Percentiles rank a stretch among this genome's conserved stretches.
These are phyloP conservation scores for Linum tenue DNA, from an alignment of 345 rosid species.

Conservation along the genomic window DNA sequence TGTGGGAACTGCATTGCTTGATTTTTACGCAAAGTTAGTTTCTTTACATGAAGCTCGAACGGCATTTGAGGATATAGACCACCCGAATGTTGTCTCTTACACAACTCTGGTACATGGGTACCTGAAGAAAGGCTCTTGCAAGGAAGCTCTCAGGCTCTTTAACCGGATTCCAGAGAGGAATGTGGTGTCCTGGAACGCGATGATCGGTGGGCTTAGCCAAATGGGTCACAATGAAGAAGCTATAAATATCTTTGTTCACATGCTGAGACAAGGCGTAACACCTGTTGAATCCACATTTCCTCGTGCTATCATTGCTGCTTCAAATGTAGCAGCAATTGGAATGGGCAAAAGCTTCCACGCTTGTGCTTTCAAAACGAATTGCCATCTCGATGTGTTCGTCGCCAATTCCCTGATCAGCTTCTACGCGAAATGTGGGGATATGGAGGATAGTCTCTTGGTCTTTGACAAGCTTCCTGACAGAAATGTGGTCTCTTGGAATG, in stretches of 20 bases:
- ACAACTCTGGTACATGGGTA: constrained; percentile 56
- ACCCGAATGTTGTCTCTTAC: constrained; percentile 63
- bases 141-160: constrained; percentile 43
- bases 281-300: constrained; percentile 61
- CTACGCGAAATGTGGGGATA: constrained; percentile 73
- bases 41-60: constrained; percentile 39
- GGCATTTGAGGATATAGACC: constrained; percentile 46
- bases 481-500: constrained; percentile 60
- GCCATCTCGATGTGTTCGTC: constrained; percentile 31
- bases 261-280: constrained; percentile 50
- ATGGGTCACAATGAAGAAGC: constrained; percentile 70
- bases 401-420: constrained; percentile 63
- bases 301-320: constrained; percentile 39
- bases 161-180: constrained; percentile 56
- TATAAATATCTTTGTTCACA: constrained; percentile 48
- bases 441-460: constrained; percentile 54
- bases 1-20: constrained; percentile 58
- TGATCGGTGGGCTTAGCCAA: constrained; percentile 73
- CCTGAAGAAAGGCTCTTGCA: constrained; percentile 34
- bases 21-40: constrained; percentile 53
- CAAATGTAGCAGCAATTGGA: constrained; percentile 62
- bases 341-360: constrained; percentile 67
- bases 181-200: constrained; percentile 69
- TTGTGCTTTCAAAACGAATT: constrained; percentile 47
- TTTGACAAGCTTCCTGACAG: constrained; percentile 33